Evolutionary conservation across 345 rosid genomes (phyloP).

Genomic region (Pistacia atlantica): DNA sequence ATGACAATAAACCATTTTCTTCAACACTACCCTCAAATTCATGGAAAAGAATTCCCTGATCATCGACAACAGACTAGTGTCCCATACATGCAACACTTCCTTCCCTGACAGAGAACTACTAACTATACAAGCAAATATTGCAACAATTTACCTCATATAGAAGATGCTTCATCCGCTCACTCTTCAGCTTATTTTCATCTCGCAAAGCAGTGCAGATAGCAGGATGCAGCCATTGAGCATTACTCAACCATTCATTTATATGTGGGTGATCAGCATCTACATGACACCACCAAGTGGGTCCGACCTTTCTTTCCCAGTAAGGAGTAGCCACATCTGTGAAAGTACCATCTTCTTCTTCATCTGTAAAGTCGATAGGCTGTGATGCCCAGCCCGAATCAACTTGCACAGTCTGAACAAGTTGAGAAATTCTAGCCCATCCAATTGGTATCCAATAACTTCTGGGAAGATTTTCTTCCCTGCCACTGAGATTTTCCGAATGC

Average conservation of each 20-base stretch:
- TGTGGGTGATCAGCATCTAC: conserved; percentile 49
- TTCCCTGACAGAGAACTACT: neutral
- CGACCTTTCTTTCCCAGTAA: conserved; percentile 56
- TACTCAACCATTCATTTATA: conserved; percentile 47
- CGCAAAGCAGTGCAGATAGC: conserved; percentile 52
- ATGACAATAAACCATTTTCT: neutral
- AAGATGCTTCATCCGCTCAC: conserved; percentile 69
- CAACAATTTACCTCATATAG: conserved; percentile 53
- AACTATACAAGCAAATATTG: neutral
- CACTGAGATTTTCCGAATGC: conserved; percentile 1
- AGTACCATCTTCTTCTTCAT: conserved; percentile 42
- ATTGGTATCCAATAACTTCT: conserved; percentile 52
- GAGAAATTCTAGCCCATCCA: conserved; percentile 59
- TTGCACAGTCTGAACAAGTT: conserved; percentile 52
- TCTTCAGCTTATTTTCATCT: conserved; percentile 59
- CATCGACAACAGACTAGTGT: neutral
- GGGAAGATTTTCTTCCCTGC: conserved; percentile 19
- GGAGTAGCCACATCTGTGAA: conserved; percentile 62
- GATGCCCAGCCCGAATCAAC: conserved; percentile 40
- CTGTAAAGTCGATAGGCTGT: conserved; percentile 24
- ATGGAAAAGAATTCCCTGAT: neutral
- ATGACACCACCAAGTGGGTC: conserved; percentile 79
- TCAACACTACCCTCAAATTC: neutral
- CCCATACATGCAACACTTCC: neutral
- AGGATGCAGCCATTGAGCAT: conserved; percentile 63